Percentiles rank a stretch among this genome's conserved stretches.
These are phyloP conservation scores for Aspergillus kassunensis DNA, from an alignment of 495 filamentous ascomycete genomes.

Conservation along the genomic window DNA sequence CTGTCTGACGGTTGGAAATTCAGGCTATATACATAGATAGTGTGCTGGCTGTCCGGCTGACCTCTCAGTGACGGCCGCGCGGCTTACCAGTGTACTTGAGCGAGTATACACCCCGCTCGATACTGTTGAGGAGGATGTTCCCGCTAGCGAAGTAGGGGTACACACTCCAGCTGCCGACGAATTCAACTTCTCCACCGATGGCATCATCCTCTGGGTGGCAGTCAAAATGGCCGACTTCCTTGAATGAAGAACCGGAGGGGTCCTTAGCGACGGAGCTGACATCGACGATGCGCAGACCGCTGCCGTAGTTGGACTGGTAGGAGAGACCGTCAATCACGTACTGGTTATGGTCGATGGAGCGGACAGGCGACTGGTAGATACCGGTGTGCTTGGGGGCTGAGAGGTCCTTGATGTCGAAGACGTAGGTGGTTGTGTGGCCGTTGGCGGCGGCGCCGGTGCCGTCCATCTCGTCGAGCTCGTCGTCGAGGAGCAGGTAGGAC, in stretches of 20 bases:
- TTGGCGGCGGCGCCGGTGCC: slow-evolving; percentile 16
- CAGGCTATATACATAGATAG: too few species aligned
- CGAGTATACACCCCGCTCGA: slow-evolving; percentile 18
- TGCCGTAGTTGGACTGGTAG: slow-evolving; percentile 20
- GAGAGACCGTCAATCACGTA: slow-evolving; percentile 18
- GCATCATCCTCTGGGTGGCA: slow-evolving; percentile 19
- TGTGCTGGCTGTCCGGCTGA: not conserved
- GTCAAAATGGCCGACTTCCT: slow-evolving; percentile 17
- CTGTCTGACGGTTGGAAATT: too few species aligned
- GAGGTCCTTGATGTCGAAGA: slow-evolving; percentile 19
- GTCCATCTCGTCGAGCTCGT: slow-evolving; percentile 21
- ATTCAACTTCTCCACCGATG: slow-evolving; percentile 13
- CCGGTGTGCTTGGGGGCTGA: slow-evolving; percentile 17
- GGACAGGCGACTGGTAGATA: slow-evolving; percentile 18
- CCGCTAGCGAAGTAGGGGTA: slow-evolving; percentile 18
- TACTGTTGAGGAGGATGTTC: slow-evolving; percentile 18
- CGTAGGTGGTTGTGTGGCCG: slow-evolving; percentile 22
- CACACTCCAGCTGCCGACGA: slow-evolving; percentile 19
- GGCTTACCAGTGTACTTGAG: slow-evolving; percentile 15
- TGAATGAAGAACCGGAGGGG: slow-evolving; percentile 10
- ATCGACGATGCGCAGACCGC: slow-evolving; percentile 20
- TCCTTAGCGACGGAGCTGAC: slow-evolving; percentile 16
- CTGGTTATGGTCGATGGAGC: slow-evolving; percentile 23
- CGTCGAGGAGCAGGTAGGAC: slow-evolving; percentile 18
- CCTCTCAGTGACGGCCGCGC: not conserved